Evolutionary conservation across 73 alveolate species (phyloP), one percentile per base, ranked within the genome.

Genomic region (Paramecium sonneborni): DNA sequence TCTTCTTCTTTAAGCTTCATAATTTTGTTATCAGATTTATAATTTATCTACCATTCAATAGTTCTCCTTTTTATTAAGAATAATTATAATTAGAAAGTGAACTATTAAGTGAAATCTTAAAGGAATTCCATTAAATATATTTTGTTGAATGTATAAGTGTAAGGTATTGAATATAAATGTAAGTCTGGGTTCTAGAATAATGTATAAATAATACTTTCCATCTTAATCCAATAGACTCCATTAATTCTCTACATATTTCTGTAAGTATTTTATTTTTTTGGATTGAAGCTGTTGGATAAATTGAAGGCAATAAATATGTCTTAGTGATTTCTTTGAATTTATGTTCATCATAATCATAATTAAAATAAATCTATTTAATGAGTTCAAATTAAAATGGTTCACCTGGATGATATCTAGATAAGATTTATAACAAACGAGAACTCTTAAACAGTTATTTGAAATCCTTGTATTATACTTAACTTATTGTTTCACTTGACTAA

Each of bases 341-440:
- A 1, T 24, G 57, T 20, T 74, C 38, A 34, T 74, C 87, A 23
- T 1, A n/a, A 37, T 34, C 56, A 74, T 74, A 74, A 39, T 37
- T 37, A 39, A 74, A 32, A 23, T 74, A 39, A 18, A 4, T 37
- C 26, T 62, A 12, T 37, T 74, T 74, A 34, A n/a, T 39, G 21
- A 74, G 26, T 74, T 74, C 87, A n/a, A 74, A 37, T 35, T 74
- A 2, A 74, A 74, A 74, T 74, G 56, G 67, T 39, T 74, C 87
- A 14, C 87, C 68, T 28, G 87, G 87, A 39, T 74, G 67, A 37
- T 74, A 74, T 74, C 32, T 74, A 6, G 35, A 11, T 74, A 74
- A 74, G 11, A 74, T 34, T 23, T 39, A 12, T 12, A 18, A n/a
- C 0, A 74, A 39, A 34, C 58, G 56, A 1, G 37, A 23, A 74